phyloP scores from a whole-genome alignment of 202 grass and related monocot genomes.

The Zoysia matrella region DNA sequence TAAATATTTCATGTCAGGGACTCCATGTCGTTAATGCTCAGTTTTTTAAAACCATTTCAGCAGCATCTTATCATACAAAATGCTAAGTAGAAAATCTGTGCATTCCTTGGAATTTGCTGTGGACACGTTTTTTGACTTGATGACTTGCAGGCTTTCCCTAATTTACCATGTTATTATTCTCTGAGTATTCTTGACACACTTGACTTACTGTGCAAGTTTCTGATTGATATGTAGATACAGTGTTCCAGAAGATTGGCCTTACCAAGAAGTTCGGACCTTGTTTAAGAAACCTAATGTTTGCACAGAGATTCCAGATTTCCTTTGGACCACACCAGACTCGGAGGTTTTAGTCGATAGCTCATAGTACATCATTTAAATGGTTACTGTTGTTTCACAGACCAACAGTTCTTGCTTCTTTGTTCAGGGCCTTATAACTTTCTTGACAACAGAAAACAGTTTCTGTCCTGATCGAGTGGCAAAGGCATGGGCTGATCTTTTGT shows the following conservation, averaged over 20 bases:
- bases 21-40: not conserved
- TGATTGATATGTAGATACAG: constrained; percentile 61
- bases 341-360: constrained; percentile 58
- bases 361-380: constrained; percentile 12
- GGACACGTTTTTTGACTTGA: not conserved
- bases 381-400: constrained; percentile 39
- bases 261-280: constrained; percentile 75
- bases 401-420: constrained; percentile 44
- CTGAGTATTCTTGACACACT: constrained; percentile 27
- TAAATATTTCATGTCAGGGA: not conserved
- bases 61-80: not conserved
- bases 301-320: constrained; percentile 69
- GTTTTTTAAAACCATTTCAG: not conserved
- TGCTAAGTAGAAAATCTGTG: not conserved
- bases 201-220: constrained; percentile 13
- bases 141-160: constrained; percentile 10
- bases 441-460: constrained; percentile 88
- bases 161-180: constrained; percentile 10
- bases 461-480: constrained; percentile 79
- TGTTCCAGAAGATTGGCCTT: constrained; percentile 94
- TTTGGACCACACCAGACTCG: constrained; percentile 68
- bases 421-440: constrained; percentile 76
- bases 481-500: constrained; percentile 52
- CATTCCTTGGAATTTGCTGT: not conserved
- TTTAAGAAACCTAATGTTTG: constrained; percentile 87